Evolutionary conservation across 2,329 filamentous ascomycete genomes (phyloP).

Genomic region (Diaporthe vexans): DNA sequence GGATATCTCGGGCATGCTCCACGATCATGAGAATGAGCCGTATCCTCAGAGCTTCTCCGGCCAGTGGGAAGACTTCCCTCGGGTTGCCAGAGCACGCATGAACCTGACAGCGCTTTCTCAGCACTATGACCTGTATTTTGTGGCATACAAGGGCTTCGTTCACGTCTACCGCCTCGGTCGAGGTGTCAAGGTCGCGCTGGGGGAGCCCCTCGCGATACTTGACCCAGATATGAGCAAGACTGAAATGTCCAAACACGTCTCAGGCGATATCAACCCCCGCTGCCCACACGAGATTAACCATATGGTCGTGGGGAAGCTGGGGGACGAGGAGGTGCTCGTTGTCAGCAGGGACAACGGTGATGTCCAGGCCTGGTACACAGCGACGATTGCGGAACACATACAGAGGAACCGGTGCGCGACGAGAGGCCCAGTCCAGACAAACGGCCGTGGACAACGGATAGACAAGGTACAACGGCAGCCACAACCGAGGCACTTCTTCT

Average conservation of each 20-base stretch:
- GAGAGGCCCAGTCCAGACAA: background rate
- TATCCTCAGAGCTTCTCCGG: slow-evolving; percentile 35
- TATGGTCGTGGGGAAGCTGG: slow-evolving; percentile 77
- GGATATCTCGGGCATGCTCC: slow-evolving; percentile 27
- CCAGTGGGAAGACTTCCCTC: slow-evolving; percentile 46
- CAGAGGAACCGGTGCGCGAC: slow-evolving; percentile 42
- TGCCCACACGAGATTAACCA: slow-evolving; percentile 77
- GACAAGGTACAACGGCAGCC: background rate
- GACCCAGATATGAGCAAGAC: slow-evolving; percentile 32
- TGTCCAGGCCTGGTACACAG: slow-evolving; percentile 77
- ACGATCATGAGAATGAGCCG: slow-evolving; percentile 9
- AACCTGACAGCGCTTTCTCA: slow-evolving; percentile 73
- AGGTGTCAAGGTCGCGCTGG: slow-evolving; percentile 62
- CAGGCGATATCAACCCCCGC: slow-evolving; percentile 47
- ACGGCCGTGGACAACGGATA: background rate
- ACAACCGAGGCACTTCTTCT: slow-evolving; percentile 71
- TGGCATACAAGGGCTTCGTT: slow-evolving; percentile 69
- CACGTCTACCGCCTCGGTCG: slow-evolving; percentile 68
- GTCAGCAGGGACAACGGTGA: slow-evolving; percentile 82
- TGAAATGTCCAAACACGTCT: slow-evolving; percentile 31
- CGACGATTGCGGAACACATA: slow-evolving; percentile 62
- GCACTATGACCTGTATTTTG: slow-evolving; percentile 73
- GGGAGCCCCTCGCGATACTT: slow-evolving; percentile 65
- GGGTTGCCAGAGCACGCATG: slow-evolving; percentile 55
- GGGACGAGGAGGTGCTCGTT: slow-evolving; percentile 77